Base-by-base conservation (phyloP, 2,329 filamentous ascomycete genomes). In the Arthroderma uncinatum region DNA sequence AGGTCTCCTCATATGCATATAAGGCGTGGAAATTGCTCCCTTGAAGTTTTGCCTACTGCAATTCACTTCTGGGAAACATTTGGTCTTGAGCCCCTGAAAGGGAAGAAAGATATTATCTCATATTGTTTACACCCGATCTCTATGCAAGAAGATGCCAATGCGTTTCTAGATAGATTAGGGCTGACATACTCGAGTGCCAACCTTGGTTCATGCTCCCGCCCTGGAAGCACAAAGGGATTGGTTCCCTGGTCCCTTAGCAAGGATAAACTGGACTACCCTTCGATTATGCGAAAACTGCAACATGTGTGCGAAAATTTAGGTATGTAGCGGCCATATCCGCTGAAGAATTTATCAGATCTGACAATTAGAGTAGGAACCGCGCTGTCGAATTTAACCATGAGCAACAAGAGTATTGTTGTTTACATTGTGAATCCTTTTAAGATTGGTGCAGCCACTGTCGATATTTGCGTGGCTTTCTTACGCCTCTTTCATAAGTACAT, bases 51-150 rank as follows among this genome's bases (percentile, higher is more conserved):
- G 12, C 78, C 81, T 2, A 73, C 81, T 7, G 78, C 80, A 3
- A 65, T 83, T 53, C 69, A 74, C 1, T 84, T 84, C 62, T 84
- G 82, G 82, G 81, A 84, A 61, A 75, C 79, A 1, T 75, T 84
- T 40, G 79, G 79, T 16, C 69, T 85, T 8, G 76, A 78, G 40
- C 82, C 82, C 34, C 74, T 75, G 39, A 76, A 74, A 64, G 78
- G 79, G 1, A 59, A 73, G 1, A 84, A 84, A 64, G 74, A 83
- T 63, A 68, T 84, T n/a, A 74, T 76, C 21, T 73, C 77, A 0
- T 81, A 81, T 63, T 81, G 79, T 62, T 70, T 85, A 8, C 78
- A 79, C 61, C 81, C 82, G 1, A 71, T 73, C 28, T 70, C 73
- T 34, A 64, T 80, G 10, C 65, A 68, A 57, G 71, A 76, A 16